phyloP scores from a whole-genome alignment of 75 land plant species.

The Cupressus sempervirens region DNA sequence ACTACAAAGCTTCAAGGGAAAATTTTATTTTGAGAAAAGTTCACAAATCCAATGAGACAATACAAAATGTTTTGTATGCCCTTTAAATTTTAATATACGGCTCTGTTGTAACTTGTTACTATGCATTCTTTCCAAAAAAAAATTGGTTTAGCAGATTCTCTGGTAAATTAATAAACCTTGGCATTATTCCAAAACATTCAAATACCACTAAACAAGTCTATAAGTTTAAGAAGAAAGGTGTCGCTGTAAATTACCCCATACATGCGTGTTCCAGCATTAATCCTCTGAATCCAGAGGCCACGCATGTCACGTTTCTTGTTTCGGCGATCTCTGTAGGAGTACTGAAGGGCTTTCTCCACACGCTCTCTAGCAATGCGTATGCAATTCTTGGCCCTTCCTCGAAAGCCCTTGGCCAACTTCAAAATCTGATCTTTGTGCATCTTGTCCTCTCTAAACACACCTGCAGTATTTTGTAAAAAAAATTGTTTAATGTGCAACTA shows the following conservation, averaged over 20 bases:
- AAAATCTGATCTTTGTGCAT: constrained; percentile 94
- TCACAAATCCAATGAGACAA: background rate
- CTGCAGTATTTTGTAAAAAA: background rate
- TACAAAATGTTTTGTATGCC: background rate
- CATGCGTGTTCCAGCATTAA: constrained; percentile 89
- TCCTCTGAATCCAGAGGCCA: constrained; percentile 91
- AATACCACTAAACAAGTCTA: background rate
- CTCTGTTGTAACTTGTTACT: background rate
- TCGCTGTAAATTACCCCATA: constrained; percentile 69
- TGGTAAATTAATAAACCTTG: too few relatives aligned
- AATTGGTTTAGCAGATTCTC: background rate
- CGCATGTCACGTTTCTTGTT: constrained; percentile 99
- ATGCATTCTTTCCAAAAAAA: too few relatives aligned
- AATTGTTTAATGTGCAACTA: too few relatives aligned
- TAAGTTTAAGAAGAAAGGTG: background rate
- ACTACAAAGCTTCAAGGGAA: background rate
- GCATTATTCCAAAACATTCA: background rate
- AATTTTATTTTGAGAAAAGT: background rate
- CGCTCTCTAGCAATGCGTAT: constrained; percentile 89
- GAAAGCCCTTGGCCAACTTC: constrained; percentile 94
- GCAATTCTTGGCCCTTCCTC: constrained; percentile 97
- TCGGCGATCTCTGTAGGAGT: constrained; percentile 93
- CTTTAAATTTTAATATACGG: background rate
- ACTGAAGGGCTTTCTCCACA: constrained; percentile 98
- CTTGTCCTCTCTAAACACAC: constrained; percentile 1